These are phyloP conservation scores for Penicillium malachiteum DNA, from an alignment of 495 filamentous ascomycete genomes.

Conservation along the genomic window DNA sequence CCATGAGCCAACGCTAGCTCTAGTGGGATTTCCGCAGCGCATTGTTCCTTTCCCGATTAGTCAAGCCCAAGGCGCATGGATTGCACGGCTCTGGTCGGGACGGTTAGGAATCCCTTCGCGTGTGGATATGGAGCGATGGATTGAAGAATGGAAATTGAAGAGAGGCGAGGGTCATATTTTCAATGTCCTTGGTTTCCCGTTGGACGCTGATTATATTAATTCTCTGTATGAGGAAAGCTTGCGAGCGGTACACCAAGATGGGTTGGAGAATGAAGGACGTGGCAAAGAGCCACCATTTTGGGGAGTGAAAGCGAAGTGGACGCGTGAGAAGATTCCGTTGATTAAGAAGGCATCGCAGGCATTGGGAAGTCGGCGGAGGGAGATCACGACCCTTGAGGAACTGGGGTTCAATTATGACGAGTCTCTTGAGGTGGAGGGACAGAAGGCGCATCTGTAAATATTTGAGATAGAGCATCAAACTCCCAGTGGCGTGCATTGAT, in stretches of 20 bases:
- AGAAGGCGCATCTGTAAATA: constrained; percentile 5
- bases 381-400: constrained; percentile 5
- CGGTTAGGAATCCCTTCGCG: constrained; percentile 1
- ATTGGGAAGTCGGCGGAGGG: constrained; percentile 1
- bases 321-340: constrained; percentile 7
- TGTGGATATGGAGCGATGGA: constrained; percentile 9
- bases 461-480: background rate
- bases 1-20: constrained; percentile 7
- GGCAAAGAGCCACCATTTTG: constrained; percentile 6
- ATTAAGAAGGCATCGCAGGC: constrained; percentile 11
- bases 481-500: too few species aligned
- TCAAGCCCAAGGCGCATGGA: constrained; percentile 12
- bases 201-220: constrained; percentile 12
- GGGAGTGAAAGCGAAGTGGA: constrained; percentile 11
- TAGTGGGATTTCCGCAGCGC: constrained; percentile 9
- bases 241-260: background rate
- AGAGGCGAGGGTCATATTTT: constrained; percentile 7
- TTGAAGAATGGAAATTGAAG: constrained; percentile 1
- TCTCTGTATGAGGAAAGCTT: constrained; percentile 1
- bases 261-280: constrained; percentile 6
- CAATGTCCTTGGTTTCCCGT: constrained; percentile 9
- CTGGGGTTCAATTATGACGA: constrained; percentile 8
- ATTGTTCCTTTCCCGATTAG: constrained; percentile 11
- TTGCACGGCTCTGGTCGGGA: constrained; percentile 10
- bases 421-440: background rate